Conservation (phyloP, 148 eudicot genomes). For the Camellia lanceoleosa region DNA sequence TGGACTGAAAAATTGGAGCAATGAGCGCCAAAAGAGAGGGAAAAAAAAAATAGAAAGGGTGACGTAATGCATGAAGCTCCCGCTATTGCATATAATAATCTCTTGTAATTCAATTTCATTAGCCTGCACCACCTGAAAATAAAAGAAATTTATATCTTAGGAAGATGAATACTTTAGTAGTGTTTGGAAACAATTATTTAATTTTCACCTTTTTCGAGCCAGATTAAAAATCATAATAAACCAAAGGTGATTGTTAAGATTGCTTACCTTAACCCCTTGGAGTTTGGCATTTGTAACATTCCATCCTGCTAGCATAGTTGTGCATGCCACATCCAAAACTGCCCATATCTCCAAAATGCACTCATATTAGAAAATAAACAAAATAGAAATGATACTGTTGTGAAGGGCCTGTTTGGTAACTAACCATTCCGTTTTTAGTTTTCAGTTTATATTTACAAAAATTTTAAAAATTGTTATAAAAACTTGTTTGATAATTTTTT, state of each 20-base stretch:
- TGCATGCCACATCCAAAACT: slow-evolving; percentile 71
- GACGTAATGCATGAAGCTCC: neutral
- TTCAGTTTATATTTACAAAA: too few relatives aligned
- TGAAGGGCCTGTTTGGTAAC: too few relatives aligned
- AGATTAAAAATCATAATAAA: neutral
- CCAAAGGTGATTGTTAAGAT: neutral
- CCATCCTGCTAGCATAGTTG: slow-evolving; percentile 77
- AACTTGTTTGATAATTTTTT: too few relatives aligned
- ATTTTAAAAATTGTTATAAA: too few relatives aligned
- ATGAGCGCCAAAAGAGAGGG: neutral
- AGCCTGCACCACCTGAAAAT: slow-evolving; percentile 25
- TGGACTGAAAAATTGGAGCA: too few relatives aligned
- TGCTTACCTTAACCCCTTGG: slow-evolving; percentile 54
- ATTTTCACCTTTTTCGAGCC: neutral
- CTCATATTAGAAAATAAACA: neutral
- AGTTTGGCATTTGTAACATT: slow-evolving; percentile 64
- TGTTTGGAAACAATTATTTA: neutral
- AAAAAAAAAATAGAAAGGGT: neutral
- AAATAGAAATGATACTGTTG: neutral
- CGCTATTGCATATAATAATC: neutral
- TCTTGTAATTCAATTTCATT: neutral
- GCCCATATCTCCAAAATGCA: slow-evolving; percentile 4
- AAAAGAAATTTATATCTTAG: neutral
- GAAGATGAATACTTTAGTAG: slow-evolving; percentile 10
- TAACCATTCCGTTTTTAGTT: too few relatives aligned